A percentile compares a stretch with the other conserved stretches of the same genome.
Evolutionary conservation across 208 protist species (phyloP).

Genomic region (Lotmaria passim): DNA sequence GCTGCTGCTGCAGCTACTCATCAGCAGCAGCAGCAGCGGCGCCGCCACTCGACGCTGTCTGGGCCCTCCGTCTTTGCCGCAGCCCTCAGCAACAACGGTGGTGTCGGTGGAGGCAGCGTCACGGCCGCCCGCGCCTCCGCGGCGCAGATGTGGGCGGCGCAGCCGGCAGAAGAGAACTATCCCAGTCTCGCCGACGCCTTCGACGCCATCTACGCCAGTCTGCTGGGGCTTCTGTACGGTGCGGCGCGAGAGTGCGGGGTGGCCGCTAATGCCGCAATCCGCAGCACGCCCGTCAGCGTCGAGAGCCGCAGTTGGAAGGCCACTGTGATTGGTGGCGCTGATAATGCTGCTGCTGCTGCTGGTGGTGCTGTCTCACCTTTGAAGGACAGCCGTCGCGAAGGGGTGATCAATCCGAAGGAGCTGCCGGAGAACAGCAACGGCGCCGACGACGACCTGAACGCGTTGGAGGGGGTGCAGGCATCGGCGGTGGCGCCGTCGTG

Average conservation of each 20-base stretch:
- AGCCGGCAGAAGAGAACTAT: constrained; percentile 33
- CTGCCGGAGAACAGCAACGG: too few species aligned
- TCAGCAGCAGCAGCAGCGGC: constrained; percentile 3
- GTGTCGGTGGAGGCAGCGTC: background rate
- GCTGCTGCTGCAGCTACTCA: background rate
- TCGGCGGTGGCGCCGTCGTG: constrained; percentile 32
- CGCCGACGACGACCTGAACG: background rate
- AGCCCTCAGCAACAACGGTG: background rate
- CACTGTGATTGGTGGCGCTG: background rate
- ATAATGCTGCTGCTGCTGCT: background rate
- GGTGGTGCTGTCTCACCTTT: background rate
- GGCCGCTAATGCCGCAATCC: constrained; percentile 18
- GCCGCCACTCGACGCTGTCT: constrained; percentile 1
- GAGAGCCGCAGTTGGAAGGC: background rate
- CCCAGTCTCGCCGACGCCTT: constrained; percentile 58
- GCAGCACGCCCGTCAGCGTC: background rate
- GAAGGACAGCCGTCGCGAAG: too few species aligned
- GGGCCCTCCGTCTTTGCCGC: too few species aligned
- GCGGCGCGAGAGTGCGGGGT: constrained; percentile 47
- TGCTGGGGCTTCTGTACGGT: constrained; percentile 35
- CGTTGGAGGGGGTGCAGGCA: background rate
- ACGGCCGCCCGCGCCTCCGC: background rate
- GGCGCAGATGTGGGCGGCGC: constrained; percentile 41
- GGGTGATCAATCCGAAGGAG: too few species aligned
- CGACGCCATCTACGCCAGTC: constrained; percentile 38